Percentiles rank a stretch among this genome's conserved stretches.
Conservation (phyloP, 331 rosid species). For the Pyrus hybrid region DNA sequence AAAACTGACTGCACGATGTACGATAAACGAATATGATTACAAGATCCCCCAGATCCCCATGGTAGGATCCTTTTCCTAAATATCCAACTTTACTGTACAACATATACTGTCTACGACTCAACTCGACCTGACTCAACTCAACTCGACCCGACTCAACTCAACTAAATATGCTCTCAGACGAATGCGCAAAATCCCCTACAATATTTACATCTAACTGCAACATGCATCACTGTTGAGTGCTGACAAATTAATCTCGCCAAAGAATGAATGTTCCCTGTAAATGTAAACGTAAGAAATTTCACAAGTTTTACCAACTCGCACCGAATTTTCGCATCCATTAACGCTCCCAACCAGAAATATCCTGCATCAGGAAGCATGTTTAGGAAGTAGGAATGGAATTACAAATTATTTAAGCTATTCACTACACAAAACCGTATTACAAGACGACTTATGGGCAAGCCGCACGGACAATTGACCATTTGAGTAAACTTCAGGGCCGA, state of each 20-base stretch:
- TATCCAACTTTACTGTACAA: constrained; percentile 3
- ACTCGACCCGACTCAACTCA: background rate
- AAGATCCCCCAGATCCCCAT: too few relatives aligned
- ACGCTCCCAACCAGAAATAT: constrained; percentile 13
- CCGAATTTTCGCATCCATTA: constrained; percentile 13
- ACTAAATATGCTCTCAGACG: constrained; percentile 2
- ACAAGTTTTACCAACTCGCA: constrained; percentile 16
- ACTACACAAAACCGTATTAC: background rate
- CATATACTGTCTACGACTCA: background rate
- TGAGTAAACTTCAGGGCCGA: background rate
- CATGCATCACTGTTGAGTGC: background rate
- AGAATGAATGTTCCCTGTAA: constrained; percentile 19
- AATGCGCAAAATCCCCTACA: constrained; percentile 1
- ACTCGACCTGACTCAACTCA: background rate
- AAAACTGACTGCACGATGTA: too few relatives aligned
- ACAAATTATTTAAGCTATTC: background rate
- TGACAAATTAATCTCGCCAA: background rate
- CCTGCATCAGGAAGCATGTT: constrained; percentile 35
- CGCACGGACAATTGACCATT: background rate
- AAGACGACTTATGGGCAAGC: background rate
- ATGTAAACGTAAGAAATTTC: background rate
- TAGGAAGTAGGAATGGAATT: background rate
- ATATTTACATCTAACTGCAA: constrained; percentile 18
- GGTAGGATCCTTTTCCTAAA: background rate
- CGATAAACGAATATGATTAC: too few relatives aligned